Evolutionary conservation across 1,284 basidiomycete genomes (phyloP), one percentile per base, ranked within the genome.

Genomic region (Sanguinoderma infundibulare): DNA sequence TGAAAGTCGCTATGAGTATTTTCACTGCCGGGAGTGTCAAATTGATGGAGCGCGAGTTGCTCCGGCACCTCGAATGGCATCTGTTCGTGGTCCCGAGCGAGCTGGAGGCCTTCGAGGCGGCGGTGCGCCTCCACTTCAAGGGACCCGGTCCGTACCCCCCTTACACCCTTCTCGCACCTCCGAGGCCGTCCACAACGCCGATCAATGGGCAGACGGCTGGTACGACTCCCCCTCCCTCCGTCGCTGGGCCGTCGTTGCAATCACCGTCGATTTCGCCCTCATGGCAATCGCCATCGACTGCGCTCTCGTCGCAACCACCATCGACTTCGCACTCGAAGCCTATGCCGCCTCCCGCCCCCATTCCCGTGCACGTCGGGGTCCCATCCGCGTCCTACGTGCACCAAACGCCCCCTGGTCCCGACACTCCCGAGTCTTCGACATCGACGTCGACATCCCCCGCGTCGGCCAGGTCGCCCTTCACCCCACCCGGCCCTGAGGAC

Each of bases 41-140:
- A 49, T n/a, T 15, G 24, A 26, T 32, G 35, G 54, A 60, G 54
- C 47, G 59, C 9, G 59, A 56, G 14, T 36, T 60, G 24, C 24
- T 44, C 44, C 28, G n/a, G 1, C 15, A 96, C 72, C 79, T 97
- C 32, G 94, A 96, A 72, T 97, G 95, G 94, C 90, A 94, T 72
- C 81, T 96, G 9, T 91, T 90, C 56, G 89, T 94, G 54, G 87
- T 90, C 55, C 86, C 87, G 0, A 74, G 79, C 0, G 88, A 90
- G 4, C 79, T 95, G 2, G 69, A 73, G 8, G 85, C 83, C 44
- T 94, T 94, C 70, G 86, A 91, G 68, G 70, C 69, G 0, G 82
- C 82, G 73, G 84, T 94, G 1, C 80, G 81, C 38, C 78, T 79
- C 26, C 89, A 92, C 57, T 93, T 90, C 69, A 76, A 77, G 20